Base-by-base conservation (phyloP, 2,329 filamentous ascomycete genomes). In the Albophoma yamanashiensis region DNA sequence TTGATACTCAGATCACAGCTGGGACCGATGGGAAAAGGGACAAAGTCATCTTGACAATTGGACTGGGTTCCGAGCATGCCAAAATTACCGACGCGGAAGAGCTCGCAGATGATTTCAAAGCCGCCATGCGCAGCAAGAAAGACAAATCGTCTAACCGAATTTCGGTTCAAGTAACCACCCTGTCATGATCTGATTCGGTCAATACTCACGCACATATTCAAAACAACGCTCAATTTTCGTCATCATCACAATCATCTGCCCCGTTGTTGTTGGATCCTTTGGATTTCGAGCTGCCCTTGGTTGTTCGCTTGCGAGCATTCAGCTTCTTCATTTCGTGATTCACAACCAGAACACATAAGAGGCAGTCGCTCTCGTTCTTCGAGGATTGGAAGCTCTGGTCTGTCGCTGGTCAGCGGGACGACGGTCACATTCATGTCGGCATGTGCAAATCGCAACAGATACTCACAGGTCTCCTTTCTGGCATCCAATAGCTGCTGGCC, bases 321-420 rank as follows among this genome's bases (percentile, higher is more conserved):
- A 76, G 68, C 64, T 75, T 76, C 67, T 75, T 75, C 27, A 75
- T 58, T 64, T 76, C 74, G 59, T 76, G 74, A 58, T 73, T 70
- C 25, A 76, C 68, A 39, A 76, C 73, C 52, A 76, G 66, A 39
- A 66, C 65, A 59, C 68, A 68, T 20, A 76, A 64, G 58, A 74
- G 68, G 56, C 67, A 63, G 59, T 75, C 73, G 57, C 69, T 67
- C 36, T 71, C 70, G 53, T 67, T 60, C 36, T 67, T 62, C 6
- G 73, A 74, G 27, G 65, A 62, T 61, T 74, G 69, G 34, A 75
- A 58, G 39, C 62, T 64, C 58, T 70, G 67, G 56, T 74, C 73
- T 75, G 55, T 36, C 4, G 40, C 43, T 17, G 50, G 59, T 71
- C 60, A 72, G 69, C 42, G 25, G 34, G 43, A 22, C 47, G 14